Base-by-base conservation (phyloP, 768 basidiomycete genomes). In the Boletus patriciae region DNA sequence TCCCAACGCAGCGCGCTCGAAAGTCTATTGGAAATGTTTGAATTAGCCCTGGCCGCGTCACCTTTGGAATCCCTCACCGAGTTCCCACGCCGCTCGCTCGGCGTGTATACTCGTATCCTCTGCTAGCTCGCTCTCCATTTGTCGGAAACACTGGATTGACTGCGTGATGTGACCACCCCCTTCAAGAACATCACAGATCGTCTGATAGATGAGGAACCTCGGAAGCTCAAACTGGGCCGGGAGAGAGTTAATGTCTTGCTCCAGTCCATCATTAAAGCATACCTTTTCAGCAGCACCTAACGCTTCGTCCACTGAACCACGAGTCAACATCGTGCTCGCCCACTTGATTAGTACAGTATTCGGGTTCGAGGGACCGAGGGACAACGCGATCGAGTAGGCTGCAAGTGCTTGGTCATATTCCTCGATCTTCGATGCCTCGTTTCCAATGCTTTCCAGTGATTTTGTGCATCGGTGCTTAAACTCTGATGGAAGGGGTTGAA, bases 161-260 rank as follows among this genome's bases (percentile, higher is more conserved):
- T 59, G 51, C 6, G 13, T 6, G 31, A 55, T 1, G 0, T 36
- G 41, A 25, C 47, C 51, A 0, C 41, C 27, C 2, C 3, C 0
- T 34, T 55, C 50, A 6, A 63, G 62, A n/a, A n/a, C 40, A 1
- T 59, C 40, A n/a, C 57, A 63, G 0, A 59, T 50, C 13, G 16
- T 23, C 6, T 15, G 46, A 12, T 58, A 58, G 6, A 58, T 21
- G 7, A 11, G 3, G 23, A 54, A 49, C n/a, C 8, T 46, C 0
- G 57, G 41, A 27, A 55, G 8, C 2, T 29, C 4, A 23, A 61
- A 52, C 60, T 61, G 6, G 12, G 1, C 3, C 41, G 3, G 6
- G 18, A 11, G 27, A 42, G 6, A 7, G 18, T 60, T 29, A 45
- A 13, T 6, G 11, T n/a, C 4, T 3, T 1, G 11, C 13, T 34